Evolutionary conservation across 2,329 filamentous ascomycete species (phyloP).

Genomic region (Fonsecaea monophora): DNA sequence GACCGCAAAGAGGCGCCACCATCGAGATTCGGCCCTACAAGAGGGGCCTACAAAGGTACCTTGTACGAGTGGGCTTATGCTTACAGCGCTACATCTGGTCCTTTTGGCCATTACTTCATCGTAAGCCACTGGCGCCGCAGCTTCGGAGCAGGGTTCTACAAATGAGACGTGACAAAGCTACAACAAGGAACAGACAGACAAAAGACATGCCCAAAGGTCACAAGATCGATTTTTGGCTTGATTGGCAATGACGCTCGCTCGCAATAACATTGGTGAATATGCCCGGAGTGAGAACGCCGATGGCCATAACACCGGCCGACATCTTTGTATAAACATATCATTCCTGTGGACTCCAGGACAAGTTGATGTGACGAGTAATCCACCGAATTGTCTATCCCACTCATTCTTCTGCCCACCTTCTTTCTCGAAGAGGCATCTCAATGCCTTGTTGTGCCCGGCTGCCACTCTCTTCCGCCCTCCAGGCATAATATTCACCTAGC

Average conservation of each 20-base stretch:
- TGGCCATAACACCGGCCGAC: not conserved
- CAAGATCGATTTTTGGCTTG: not conserved
- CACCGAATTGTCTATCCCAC: not conserved
- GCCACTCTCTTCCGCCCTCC: constrained; percentile 74
- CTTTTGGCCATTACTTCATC: constrained; percentile 2
- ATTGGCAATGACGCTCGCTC: not conserved
- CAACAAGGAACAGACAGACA: not conserved
- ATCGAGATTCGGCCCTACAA: not conserved
- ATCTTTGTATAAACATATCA: not conserved
- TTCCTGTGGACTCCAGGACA: not conserved
- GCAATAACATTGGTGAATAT: not conserved
- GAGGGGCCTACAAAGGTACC: not conserved
- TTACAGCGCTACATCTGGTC: not conserved
- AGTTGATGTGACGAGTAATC: not conserved
- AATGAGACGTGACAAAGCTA: not conserved
- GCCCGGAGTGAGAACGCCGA: not conserved
- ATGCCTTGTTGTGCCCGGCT: constrained; percentile 61
- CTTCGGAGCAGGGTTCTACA: not conserved
- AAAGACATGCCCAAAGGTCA: not conserved
- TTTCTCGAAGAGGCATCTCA: constrained; percentile 76
- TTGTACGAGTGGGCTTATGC: not conserved
- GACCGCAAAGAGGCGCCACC: not conserved
- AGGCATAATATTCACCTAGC: constrained; percentile 90
- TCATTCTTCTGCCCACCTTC: constrained; percentile 72
- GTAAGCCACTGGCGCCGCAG: not conserved